Evolutionary conservation across 345 rosid species (phyloP), one percentile per base, ranked within the genome.

Genomic region (Adansonia digitata): DNA sequence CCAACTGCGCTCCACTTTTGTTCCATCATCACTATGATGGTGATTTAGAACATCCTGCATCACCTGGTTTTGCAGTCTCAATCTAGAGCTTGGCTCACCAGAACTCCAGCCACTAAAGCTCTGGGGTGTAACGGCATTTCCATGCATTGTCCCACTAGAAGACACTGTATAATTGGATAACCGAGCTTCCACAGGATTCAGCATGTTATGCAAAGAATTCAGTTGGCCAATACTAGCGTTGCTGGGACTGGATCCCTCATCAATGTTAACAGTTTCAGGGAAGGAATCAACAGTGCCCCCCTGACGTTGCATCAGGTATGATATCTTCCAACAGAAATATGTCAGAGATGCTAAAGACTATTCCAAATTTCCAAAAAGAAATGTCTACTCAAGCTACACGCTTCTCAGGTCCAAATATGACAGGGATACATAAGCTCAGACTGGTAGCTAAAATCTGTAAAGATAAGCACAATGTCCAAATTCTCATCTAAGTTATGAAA

Each of bases 221-320:
- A 83, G 90, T 76, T 83, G 85, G 64, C 43, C 78, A 76, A 81
- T 80, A 76, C 73, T 74, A 59, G 83, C 60, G 45, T 69, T 82
- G 35, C 51, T 69, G 51, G 85, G 69, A 77, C 82, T 51, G 39
- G 87, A 85, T 82, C 83, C 93, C 78, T 79, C 87, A 78, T 89
- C 88, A 72, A 73, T 72, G 64, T 86, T 86, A 68, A 81, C 80
- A 77, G 82, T 76, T 76, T 90, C 90, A 64, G 91, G 80, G 43
- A 87, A 80, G 55, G 91, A 82, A 78, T 83, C 88, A 80, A 82
- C 59, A 24, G 77, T 77, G 77, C 77, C 79, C 72, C 80, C 74
- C 69, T 78, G 89, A 76, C 94, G 84, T 88, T 88, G 94, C 93
- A 89, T 89, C 69, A 82, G 84, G 77, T 78, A 74, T 82, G 74